phyloP scores from a whole-genome alignment of 352 stramenopile genomes.

The Peronosclerospora sorghi region DNA sequence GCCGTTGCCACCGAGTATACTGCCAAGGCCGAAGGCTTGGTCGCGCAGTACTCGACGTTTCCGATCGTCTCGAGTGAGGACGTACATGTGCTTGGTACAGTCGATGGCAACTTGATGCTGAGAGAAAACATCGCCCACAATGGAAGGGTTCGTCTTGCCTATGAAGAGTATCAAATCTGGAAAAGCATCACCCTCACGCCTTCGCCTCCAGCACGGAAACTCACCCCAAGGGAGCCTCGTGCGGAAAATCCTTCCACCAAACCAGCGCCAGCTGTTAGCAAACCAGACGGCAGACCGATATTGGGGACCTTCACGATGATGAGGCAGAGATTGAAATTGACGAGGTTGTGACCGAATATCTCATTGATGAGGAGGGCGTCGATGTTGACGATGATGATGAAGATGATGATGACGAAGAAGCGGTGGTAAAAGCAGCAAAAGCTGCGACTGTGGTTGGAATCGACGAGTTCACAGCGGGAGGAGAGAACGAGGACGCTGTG shows the following conservation, averaged over 20 bases:
- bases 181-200: conserved; percentile 15
- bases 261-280: too few species aligned
- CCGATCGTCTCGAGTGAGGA: conserved; percentile 28
- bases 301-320: conserved; percentile 35
- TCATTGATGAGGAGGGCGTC: conserved; percentile 35
- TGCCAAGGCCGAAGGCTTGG: conserved; percentile 42
- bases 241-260: too few species aligned
- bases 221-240: not conserved
- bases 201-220: not conserved
- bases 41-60: conserved; percentile 50
- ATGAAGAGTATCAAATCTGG: conserved; percentile 66
- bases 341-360: conserved; percentile 18
- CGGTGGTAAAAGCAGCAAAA: conserved; percentile 17
- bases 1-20: conserved; percentile 40
- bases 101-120: conserved; percentile 86
- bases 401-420: conserved; percentile 26
- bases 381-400: conserved; percentile 27
- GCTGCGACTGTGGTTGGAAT: conserved; percentile 6
- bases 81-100: conserved; percentile 29
- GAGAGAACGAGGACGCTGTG: conserved; percentile 49
- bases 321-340: conserved; percentile 27
- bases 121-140: conserved; percentile 91
- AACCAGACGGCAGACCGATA: conserved; percentile 28
- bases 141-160: conserved; percentile 73
- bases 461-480: conserved; percentile 10